Conservation (phyloP, 2,329 filamentous ascomycete genomes). For the Beauveria pseudobassiana region DNA sequence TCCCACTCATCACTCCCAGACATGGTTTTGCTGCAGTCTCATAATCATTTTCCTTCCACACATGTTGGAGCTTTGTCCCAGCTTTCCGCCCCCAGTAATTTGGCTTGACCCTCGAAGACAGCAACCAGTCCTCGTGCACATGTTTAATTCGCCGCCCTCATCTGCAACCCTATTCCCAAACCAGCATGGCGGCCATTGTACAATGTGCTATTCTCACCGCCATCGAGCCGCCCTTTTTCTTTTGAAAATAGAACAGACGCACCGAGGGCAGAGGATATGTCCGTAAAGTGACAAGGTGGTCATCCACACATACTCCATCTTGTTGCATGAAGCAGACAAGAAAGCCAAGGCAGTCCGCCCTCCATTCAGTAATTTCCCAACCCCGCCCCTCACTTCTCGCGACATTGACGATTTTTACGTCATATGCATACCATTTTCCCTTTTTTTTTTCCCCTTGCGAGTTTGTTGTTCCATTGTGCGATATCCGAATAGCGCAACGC, state of each 20-base stretch:
- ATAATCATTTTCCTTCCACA: too few relatives aligned
- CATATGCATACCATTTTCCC: not conserved
- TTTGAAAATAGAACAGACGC: not conserved
- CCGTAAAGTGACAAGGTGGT: not conserved
- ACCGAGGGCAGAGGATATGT: not conserved
- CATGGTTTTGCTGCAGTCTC: too few relatives aligned
- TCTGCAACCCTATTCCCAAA: not conserved
- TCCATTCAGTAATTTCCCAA: too few relatives aligned
- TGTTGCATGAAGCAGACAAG: not conserved
- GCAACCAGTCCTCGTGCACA: not conserved
- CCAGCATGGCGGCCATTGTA: constrained; percentile 5
- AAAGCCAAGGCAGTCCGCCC: not conserved
- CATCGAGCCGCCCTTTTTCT: not conserved
- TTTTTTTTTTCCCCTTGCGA: not conserved
- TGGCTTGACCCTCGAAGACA: not conserved
- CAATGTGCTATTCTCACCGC: constrained; percentile 2
- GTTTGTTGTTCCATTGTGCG: not conserved
- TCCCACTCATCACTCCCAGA: too few relatives aligned
- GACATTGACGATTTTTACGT: not conserved
- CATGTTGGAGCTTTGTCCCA: too few relatives aligned
- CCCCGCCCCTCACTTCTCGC: not conserved
- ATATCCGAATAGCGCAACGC: not conserved
- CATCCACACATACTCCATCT: not conserved
- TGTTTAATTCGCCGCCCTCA: not conserved
- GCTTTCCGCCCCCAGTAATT: not conserved